phyloP scores from a whole-genome alignment of 139 green algal species.

The Desmodesmus armatus region DNA sequence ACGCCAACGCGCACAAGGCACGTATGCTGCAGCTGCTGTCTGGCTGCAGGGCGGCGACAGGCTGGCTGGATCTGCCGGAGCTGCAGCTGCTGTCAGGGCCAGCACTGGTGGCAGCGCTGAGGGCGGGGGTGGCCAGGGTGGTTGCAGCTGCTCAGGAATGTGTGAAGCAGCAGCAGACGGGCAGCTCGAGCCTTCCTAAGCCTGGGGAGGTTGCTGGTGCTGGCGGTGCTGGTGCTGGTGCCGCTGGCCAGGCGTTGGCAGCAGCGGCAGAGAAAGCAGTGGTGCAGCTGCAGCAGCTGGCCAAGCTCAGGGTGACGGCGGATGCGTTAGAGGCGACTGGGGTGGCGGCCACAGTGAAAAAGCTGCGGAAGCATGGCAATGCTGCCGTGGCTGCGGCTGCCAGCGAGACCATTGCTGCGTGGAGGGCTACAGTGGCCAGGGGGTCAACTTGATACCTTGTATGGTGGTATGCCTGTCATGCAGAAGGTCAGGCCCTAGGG shows the following conservation, averaged over 20 bases:
- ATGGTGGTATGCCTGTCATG: neutral
- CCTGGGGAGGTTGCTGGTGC: no score
- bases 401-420: neutral
- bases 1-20: slow-evolving; percentile 25
- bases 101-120: neutral
- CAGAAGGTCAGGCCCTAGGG: no score
- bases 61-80: slow-evolving; percentile 22
- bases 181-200: no score
- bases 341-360: neutral
- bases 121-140: neutral
- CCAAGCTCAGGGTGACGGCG: slow-evolving; percentile 20
- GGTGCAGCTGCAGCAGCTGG: slow-evolving; percentile 7
- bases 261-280: neutral
- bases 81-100: neutral
- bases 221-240: no score
- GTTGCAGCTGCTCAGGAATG: neutral
- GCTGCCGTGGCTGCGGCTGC: slow-evolving; percentile 19
- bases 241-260: neutral
- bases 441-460: neutral
- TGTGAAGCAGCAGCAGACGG: no score
- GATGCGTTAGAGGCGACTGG: slow-evolving; percentile 1
- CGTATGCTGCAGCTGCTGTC: neutral
- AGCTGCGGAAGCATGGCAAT: slow-evolving; percentile 11
- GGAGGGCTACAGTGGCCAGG: neutral
- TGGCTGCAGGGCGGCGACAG: neutral